Base-by-base conservation (phyloP, 208 protist genomes). In the Trypanosoma caninum region DNA sequence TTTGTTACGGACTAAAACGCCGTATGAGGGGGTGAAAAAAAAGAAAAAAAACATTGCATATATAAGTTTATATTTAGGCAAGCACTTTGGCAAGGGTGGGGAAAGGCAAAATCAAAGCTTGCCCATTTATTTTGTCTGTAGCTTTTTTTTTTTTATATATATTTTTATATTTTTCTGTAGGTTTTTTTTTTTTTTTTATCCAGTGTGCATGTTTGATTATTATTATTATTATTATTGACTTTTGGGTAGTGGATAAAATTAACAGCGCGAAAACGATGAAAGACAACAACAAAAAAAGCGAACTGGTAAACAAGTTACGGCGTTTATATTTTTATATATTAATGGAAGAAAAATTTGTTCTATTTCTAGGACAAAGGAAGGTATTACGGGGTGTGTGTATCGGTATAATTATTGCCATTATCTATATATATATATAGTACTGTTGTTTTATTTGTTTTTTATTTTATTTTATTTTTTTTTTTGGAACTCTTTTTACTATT, bases 1-100 rank as follows among this genome's bases (percentile, higher is more conserved):
- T 70, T 70, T 37, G 64, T 54, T 16, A 30, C 27, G 33, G 50
- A 58, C 8, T 63, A 41, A 42, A 20, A 14, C 30, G 8, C 20
- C 10, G 52, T 13, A 44, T 11, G 3, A 22, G 27, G 16, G 3
- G 16, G 18, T 30, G 38, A n/a, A n/a, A 25, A 40, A 45, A 33
- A 23, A 13, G 7, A 18, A 42, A 28, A 44, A 22, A 34, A 40
- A 45, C 3, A n/a, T n/a, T n/a, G n/a, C n/a, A n/a, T n/a, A n/a
- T n/a, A n/a, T n/a, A n/a, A n/a, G n/a, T n/a, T n/a, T n/a, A n/a
- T n/a, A n/a, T n/a, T n/a, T n/a, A n/a, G n/a, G n/a, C n/a, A n/a
- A n/a, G n/a, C n/a, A n/a, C n/a, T n/a, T n/a, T n/a, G n/a, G n/a
- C n/a, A n/a, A n/a, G n/a, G n/a, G n/a, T n/a, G n/a, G n/a, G n/a